A percentile compares a stretch with the other conserved stretches of the same genome.
phyloP scores from a whole-genome alignment of 1,284 basidiomycete genomes.

The Marasmius sp. region DNA sequence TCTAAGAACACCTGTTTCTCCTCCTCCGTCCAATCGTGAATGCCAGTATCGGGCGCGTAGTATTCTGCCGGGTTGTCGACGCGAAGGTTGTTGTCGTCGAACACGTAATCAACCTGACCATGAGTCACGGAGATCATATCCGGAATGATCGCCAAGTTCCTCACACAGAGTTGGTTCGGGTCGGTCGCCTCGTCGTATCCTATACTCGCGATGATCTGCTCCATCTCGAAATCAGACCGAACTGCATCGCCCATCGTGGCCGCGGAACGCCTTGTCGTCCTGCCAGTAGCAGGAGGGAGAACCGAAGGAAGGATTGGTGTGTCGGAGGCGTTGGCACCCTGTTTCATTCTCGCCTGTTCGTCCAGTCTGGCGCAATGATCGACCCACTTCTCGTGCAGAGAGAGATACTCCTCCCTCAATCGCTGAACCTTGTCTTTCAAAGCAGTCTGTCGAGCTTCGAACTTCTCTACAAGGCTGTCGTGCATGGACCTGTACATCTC shows the following conservation, averaged over 20 bases:
- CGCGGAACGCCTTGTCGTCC: constrained; percentile 74
- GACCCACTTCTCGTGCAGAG: constrained; percentile 70
- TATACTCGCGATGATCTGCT: constrained; percentile 92
- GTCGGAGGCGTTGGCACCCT: constrained; percentile 25
- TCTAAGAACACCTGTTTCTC: constrained; percentile 82
- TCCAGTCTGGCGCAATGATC: constrained; percentile 72
- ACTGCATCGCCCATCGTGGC: constrained; percentile 85
- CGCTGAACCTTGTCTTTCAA: constrained; percentile 54
- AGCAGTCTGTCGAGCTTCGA: constrained; percentile 50
- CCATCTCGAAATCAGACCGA: constrained; percentile 94
- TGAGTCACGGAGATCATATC: constrained; percentile 84
- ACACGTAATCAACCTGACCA: constrained; percentile 60
- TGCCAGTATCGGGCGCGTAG: constrained; percentile 70
- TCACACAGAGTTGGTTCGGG: constrained; percentile 82
- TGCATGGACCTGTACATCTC: constrained; percentile 40
- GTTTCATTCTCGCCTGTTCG: constrained; percentile 29
- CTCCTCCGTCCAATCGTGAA: constrained; percentile 84
- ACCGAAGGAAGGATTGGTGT: constrained; percentile 44
- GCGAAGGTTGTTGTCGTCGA: constrained; percentile 84
- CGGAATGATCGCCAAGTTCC: constrained; percentile 89
- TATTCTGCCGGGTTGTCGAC: constrained; percentile 81
- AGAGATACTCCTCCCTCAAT: constrained; percentile 67
- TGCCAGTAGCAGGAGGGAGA: constrained; percentile 48
- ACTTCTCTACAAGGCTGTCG: constrained; percentile 50
- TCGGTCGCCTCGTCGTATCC: constrained; percentile 93